These are phyloP conservation scores for Pouteria glomerata DNA, from an alignment of 148 eudicot genomes.

Conservation along the genomic window DNA sequence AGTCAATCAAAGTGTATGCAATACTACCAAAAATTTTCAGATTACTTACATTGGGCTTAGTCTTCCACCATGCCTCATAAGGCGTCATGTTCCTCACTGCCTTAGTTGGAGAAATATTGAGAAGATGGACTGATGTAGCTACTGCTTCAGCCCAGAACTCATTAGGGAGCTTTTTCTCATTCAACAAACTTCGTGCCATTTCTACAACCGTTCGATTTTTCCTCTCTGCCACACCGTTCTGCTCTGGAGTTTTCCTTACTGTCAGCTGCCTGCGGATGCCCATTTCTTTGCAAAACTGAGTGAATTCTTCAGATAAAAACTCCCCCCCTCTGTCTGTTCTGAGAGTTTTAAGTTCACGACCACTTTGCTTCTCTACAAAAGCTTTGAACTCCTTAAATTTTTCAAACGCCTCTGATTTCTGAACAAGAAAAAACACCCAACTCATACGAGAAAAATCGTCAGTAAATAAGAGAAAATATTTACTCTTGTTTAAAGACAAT, in stretches of 20 bases:
- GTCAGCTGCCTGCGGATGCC: background rate
- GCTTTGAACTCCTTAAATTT: background rate
- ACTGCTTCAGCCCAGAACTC: background rate
- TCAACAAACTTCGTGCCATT: background rate
- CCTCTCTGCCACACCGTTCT: background rate
- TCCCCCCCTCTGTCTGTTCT: background rate
- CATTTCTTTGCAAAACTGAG: background rate
- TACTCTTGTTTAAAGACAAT: background rate
- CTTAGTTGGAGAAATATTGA: background rate
- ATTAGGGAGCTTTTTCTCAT: background rate
- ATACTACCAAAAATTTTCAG: background rate
- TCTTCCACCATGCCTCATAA: background rate
- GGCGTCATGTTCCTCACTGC: background rate
- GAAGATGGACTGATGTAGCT: background rate
- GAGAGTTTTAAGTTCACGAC: background rate
- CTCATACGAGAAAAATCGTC: background rate
- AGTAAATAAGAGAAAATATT: background rate
- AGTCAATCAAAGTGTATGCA: background rate
- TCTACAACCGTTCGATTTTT: background rate
- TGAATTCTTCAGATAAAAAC: background rate
- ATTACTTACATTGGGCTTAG: background rate
- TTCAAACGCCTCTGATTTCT: background rate
- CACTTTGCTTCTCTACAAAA: background rate
- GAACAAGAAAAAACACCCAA: background rate
- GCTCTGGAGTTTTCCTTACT: background rate